Evolutionary conservation across 495 filamentous ascomycete genomes (phyloP), one percentile per base, ranked within the genome.

Genomic region (Hyaloscypha variabilis): DNA sequence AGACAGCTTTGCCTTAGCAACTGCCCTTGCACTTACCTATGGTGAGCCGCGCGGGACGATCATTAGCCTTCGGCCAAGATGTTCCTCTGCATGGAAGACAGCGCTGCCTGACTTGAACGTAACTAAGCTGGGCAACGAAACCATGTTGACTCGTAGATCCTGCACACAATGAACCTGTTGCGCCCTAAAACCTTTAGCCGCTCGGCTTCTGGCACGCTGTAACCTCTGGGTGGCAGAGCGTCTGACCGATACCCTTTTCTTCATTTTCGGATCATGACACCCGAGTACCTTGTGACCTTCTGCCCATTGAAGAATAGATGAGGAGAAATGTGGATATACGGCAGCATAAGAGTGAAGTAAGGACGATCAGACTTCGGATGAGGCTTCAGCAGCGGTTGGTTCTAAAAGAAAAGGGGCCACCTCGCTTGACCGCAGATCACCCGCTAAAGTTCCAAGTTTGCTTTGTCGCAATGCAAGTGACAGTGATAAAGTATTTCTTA

Each of bases 381-480:
- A 46, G 17, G 39, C 39, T 3, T 46, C 11, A 46, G 4, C 19
- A 46, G 1, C 39, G 39, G 39, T 46, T 46, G 39, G 39, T 17
- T 46, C 10, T 17, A 1, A 17, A 19, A 17, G 13, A 46, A 46
- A 46, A 19, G 39, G 39, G 39, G 31, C 1, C 6, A 8, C 39
- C 14, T 46, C 39, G 39, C 39, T 46, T 46, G 39, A 46, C 5
- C 13, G 39, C 17, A 46, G 39, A 46, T 46, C 39, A 46, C 13
- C 3, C 8, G 39, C 2, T 17, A 46, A 46, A 46, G 39, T 59
- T 59, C 17, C 10, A 46, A 46, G 39, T 59, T 59, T n/a, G n/a
- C n/a, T n/a, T 59, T 46, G 39, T 13, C 56, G 3, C 34, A 39
- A 39, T 24, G 39, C 56, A 42, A 39, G 6, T 58, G 55, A n/a